Percentiles rank a stretch among this genome's conserved stretches.
Conservation (phyloP, 305 asterid species). For the Rubia tinctorum region DNA sequence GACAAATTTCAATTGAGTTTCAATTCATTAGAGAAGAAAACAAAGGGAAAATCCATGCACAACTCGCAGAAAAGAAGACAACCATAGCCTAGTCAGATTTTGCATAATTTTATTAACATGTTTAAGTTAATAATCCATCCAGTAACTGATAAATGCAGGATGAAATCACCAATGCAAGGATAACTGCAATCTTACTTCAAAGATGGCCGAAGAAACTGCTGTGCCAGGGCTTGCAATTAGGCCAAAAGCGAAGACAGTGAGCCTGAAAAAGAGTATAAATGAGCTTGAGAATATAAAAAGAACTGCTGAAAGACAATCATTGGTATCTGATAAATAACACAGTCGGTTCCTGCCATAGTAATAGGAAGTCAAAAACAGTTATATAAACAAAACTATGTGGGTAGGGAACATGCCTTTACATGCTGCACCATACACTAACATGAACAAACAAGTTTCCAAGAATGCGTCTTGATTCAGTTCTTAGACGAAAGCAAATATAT, state of each 20-base stretch:
- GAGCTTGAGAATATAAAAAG: constrained; percentile 6
- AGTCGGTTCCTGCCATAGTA: not conserved
- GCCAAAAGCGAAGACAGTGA: constrained; percentile 34
- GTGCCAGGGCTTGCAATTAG: constrained; percentile 37
- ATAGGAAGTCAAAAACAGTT: not conserved
- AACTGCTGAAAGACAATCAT: constrained; percentile 3
- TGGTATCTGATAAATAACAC: not conserved
- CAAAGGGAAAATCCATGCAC: not conserved
- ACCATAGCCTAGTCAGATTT: not conserved
- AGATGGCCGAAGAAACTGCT: constrained; percentile 27
- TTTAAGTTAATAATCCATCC: not conserved
- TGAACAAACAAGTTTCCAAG: not conserved
- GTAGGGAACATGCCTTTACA: not conserved
- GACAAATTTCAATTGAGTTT: no score
- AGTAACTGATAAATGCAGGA: not conserved
- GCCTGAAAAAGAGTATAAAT: constrained; percentile 26
- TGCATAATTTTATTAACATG: not conserved
- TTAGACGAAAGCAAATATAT: not conserved
- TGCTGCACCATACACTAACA: not conserved
- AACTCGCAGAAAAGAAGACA: not conserved
- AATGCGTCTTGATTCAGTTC: not conserved
- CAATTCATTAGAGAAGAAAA: not conserved
- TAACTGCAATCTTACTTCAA: constrained; percentile 26
- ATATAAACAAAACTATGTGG: not conserved
- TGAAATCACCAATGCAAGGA: not conserved